Conservation (phyloP, 495 filamentous ascomycete species). For the Neurospora sp. region DNA sequence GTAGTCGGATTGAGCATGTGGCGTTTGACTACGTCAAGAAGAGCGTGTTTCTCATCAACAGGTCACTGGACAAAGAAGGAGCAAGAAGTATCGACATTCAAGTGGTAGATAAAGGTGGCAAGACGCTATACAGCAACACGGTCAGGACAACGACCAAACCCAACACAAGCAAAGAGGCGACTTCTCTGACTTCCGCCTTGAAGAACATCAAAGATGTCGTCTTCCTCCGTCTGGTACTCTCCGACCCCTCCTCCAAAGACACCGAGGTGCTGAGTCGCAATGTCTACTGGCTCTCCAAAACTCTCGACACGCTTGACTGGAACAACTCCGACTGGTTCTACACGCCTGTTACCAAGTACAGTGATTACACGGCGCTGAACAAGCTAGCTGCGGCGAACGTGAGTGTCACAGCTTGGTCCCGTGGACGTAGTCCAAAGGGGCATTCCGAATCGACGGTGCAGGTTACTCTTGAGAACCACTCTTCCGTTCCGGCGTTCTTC, state of each 20-base stretch:
- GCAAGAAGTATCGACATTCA: constrained; percentile 37
- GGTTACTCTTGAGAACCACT: constrained; percentile 43
- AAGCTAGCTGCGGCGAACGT: constrained; percentile 30
- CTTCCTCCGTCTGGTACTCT: constrained; percentile 42
- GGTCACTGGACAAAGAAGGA: constrained; percentile 32
- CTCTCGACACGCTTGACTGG: constrained; percentile 45
- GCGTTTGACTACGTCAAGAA: constrained; percentile 42
- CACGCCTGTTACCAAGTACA: constrained; percentile 46
- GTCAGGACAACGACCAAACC: constrained; percentile 22
- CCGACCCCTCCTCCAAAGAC: constrained; percentile 14
- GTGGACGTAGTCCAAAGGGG: background rate
- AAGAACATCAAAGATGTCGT: constrained; percentile 32
- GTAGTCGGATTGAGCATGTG: constrained; percentile 43
- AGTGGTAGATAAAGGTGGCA: constrained; percentile 39
- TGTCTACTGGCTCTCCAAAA: constrained; percentile 50
- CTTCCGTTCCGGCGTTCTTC: constrained; percentile 47
- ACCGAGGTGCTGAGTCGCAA: constrained; percentile 40
- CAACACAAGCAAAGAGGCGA: constrained; percentile 26
- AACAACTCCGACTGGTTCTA: constrained; percentile 46
- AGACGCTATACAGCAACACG: constrained; percentile 20
- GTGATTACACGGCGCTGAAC: constrained; percentile 41
- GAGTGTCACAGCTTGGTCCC: constrained; percentile 10
- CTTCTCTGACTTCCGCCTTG: constrained; percentile 23
- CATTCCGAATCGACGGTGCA: background rate
- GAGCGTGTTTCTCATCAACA: constrained; percentile 47